Evolutionary conservation across 164 flowering plant genomes (phyloP).

Genomic region (Euptelea pleiosperma): DNA sequence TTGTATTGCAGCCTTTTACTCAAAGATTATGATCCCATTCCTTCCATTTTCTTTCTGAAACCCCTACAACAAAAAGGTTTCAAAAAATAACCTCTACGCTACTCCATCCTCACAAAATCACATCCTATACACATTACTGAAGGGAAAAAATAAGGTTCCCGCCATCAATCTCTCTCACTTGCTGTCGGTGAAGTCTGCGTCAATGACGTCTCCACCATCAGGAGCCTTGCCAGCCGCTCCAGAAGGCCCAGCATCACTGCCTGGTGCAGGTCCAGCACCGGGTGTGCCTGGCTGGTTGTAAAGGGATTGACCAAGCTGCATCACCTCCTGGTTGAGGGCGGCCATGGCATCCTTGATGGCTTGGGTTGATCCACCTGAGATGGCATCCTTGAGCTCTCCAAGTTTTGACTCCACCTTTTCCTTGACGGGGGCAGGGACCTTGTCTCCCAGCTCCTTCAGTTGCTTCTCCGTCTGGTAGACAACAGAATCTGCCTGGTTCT

Average conservation of each 20-base stretch:
- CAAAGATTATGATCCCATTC: too few species aligned
- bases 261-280: slow-evolving; percentile 46
- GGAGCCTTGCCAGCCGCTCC: slow-evolving; percentile 33
- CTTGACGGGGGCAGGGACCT: slow-evolving; percentile 63
- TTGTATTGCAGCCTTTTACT: too few species aligned
- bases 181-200: slow-evolving; percentile 26
- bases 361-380: slow-evolving; percentile 57
- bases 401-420: slow-evolving; percentile 71
- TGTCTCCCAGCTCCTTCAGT: slow-evolving; percentile 73
- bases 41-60: too few species aligned
- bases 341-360: slow-evolving; percentile 69
- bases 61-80: too few species aligned
- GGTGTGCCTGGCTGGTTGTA: slow-evolving; percentile 67
- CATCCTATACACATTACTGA: too few species aligned
- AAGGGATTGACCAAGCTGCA: slow-evolving; percentile 77
- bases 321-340: slow-evolving; percentile 75
- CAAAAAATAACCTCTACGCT: too few species aligned
- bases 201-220: slow-evolving; percentile 67
- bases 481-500: slow-evolving; percentile 68
- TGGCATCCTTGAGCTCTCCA: slow-evolving; percentile 59
- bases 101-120: too few species aligned
- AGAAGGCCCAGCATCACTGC: slow-evolving; percentile 33
- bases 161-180: slow-evolving; percentile 12
- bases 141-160: too few species aligned
- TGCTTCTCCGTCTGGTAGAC: slow-evolving; percentile 82